Evolutionary conservation across 768 basidiomycete species (phyloP).

Genomic region (Auriscalpium microsporum): DNA sequence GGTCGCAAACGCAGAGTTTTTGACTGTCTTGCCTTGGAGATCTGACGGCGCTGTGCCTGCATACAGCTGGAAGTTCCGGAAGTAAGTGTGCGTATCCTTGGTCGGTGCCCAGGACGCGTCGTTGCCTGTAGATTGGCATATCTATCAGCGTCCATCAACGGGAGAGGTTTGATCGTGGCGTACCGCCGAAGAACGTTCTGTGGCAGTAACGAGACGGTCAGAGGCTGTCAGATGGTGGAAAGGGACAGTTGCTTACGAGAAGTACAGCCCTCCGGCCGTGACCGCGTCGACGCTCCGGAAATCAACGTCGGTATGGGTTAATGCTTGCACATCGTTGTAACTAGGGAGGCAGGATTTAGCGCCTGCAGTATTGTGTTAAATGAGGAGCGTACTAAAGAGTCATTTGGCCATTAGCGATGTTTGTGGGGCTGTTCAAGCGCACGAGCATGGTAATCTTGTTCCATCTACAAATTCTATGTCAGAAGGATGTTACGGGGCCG

Average conservation of each 20-base stretch:
- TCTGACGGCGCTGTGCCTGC: constrained; percentile 11
- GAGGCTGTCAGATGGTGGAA: background rate
- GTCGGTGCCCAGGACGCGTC: constrained; percentile 70
- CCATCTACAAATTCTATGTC: constrained; percentile 39
- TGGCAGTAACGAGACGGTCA: background rate
- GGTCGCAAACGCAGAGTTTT: background rate
- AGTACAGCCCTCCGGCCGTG: constrained; percentile 60
- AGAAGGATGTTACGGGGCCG: background rate
- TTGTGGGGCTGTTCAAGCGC: constrained; percentile 63
- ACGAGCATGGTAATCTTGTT: constrained; percentile 64
- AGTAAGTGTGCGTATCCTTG: constrained; percentile 60
- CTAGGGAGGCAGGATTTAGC: constrained; percentile 23
- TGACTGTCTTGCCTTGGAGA: constrained; percentile 6
- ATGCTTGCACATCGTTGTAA: constrained; percentile 59
- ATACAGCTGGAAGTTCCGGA: constrained; percentile 60
- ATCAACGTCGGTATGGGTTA: constrained; percentile 54
- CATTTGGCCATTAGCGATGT: constrained; percentile 67
- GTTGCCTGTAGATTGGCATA: constrained; percentile 31
- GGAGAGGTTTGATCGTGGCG: constrained; percentile 1
- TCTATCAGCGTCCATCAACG: background rate
- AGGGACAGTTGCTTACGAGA: constrained; percentile 38
- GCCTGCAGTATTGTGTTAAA: too few species aligned
- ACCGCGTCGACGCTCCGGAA: constrained; percentile 49
- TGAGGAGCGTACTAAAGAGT: constrained; percentile 42
- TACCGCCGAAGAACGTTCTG: constrained; percentile 80